Evolutionary conservation across 2,329 filamentous ascomycete species (phyloP), one percentile per base, ranked within the genome.

Genomic region (Metarhizium sp.): DNA sequence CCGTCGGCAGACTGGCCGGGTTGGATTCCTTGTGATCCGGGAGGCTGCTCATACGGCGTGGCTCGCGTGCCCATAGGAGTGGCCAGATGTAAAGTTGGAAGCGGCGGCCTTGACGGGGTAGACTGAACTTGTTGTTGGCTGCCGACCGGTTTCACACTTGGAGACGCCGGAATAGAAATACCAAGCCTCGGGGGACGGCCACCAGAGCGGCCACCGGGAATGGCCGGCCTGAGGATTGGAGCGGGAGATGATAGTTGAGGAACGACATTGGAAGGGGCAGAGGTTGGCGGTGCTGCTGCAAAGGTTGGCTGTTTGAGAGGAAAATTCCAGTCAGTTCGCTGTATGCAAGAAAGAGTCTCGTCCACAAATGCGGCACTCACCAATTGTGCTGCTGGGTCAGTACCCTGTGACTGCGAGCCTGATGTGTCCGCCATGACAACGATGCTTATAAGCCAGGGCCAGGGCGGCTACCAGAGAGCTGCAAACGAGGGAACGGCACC

Each of bases 141-240:
- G 61, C 80, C 81, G 52, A 94, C 83, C 2, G 92, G 85, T 70
- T 92, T 90, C 59, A 79, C 86, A 72, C 84, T 92, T 51, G 90
- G 89, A 40, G 90, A 95, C 1, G 88, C 85, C 42, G 92, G 92
- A 57, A 97, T 97, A 49, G 92, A 89, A 55, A 97, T 82, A 48
- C 91, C 92, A 57, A 97, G 80, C 64, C 88, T 85, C 32, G 90
- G 90, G 53, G 87, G 78, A 60, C 87, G 80, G 57, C 82, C 84
- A 62, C 77, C 78, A 59, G 78, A 78, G 63, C 84, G 80, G 61
- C 76, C 78, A 60, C 89, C 88, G 43, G 87, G 88, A 55, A 95
- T 85, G 59, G 90, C 90, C 54, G 90, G 88, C 58, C 90, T 87
- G 55, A 95, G 85, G 57, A 95, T 82, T 58, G 90, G 90, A 53